Conservation (phyloP, 176 grass and related monocot species). For the Oryza officinalis region DNA sequence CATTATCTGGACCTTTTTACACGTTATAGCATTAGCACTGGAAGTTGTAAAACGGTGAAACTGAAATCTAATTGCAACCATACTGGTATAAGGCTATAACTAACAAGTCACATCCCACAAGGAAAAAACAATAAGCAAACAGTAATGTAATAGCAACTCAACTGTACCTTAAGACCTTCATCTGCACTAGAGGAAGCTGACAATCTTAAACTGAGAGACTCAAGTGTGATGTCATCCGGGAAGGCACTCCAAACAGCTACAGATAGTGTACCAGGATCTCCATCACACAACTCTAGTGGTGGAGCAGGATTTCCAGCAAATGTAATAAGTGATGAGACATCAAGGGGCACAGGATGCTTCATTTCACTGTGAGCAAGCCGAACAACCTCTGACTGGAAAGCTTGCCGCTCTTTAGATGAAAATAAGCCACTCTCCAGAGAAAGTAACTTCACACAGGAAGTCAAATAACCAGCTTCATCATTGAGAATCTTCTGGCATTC, state of each 20-base stretch:
- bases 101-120: constrained; percentile 3
- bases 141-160: constrained; percentile 19
- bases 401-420: constrained; percentile 80
- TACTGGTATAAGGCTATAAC: constrained; percentile 13
- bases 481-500: constrained; percentile 97
- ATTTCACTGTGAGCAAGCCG: constrained; percentile 94
- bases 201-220: constrained; percentile 82
- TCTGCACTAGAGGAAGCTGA: constrained; percentile 67
- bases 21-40: not conserved
- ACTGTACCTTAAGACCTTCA: constrained; percentile 93
- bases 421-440: constrained; percentile 79
- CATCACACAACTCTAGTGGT: constrained; percentile 89
- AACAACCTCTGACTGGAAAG: constrained; percentile 94
- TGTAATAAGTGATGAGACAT: constrained; percentile 93
- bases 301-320: constrained; percentile 85
- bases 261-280: constrained; percentile 84
- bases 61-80: constrained; percentile 29
- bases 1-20: not conserved
- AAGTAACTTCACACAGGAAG: constrained; percentile 91
- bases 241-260: constrained; percentile 90
- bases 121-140: constrained; percentile 12
- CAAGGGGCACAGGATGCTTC: constrained; percentile 88
- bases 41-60: constrained; percentile 24
- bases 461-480: constrained; percentile 85
- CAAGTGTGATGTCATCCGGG: constrained; percentile 89